These are phyloP conservation scores for Penicillium sp. DNA, from an alignment of 2,329 filamentous ascomycete genomes.

Conservation along the genomic window DNA sequence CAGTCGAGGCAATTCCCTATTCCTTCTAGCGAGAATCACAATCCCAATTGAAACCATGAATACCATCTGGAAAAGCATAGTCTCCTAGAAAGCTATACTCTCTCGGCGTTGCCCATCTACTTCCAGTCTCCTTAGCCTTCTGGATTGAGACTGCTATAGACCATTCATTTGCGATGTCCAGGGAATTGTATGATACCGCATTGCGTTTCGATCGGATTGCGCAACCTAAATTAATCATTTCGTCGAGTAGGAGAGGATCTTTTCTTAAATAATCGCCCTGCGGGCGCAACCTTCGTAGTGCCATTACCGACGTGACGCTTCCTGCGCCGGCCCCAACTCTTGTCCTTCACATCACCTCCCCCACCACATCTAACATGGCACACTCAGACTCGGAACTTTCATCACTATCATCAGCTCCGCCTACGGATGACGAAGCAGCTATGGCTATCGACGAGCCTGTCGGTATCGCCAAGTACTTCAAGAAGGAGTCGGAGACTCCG, in stretches of 20 bases:
- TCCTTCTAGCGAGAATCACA: too few relatives aligned
- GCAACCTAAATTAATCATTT: neutral
- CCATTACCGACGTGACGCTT: slow-evolving; percentile 23
- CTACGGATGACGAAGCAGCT: slow-evolving; percentile 59
- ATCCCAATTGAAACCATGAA: neutral
- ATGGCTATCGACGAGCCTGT: slow-evolving; percentile 43
- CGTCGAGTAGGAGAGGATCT: slow-evolving; percentile 7
- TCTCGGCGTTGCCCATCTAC: neutral
- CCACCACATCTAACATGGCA: slow-evolving; percentile 38
- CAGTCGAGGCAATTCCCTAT: neutral
- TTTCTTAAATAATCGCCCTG: slow-evolving; percentile 13
- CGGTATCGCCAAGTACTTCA: slow-evolving; percentile 53
- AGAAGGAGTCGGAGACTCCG: slow-evolving; percentile 54
- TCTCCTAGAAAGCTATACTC: neutral
- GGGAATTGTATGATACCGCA: neutral
- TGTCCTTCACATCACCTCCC: slow-evolving; percentile 32
- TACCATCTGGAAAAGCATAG: too few relatives aligned
- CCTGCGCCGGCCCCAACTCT: slow-evolving; percentile 26
- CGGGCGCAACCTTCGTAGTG: slow-evolving; percentile 12
- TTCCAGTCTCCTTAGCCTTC: neutral
- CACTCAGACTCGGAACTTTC: slow-evolving; percentile 61
- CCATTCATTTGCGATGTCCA: neutral
- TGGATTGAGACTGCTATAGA: neutral
- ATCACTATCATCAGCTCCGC: slow-evolving; percentile 60
- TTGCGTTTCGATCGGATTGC: neutral